phyloP scores from a whole-genome alignment of 106 monocot genomes.

The Cymbidium sinense region DNA sequence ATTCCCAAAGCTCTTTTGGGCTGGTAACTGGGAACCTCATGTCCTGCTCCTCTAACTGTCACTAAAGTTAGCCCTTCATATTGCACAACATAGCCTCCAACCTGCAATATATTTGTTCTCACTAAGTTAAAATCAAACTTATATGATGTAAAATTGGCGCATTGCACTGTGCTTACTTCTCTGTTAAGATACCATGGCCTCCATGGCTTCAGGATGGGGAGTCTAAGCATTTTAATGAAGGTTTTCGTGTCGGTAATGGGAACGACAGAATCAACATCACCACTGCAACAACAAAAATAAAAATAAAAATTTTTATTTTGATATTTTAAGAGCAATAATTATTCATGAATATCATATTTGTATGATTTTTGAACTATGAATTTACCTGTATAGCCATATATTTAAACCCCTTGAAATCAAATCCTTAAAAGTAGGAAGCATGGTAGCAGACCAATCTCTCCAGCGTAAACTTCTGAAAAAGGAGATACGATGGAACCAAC shows the following conservation, averaged over 20 bases:
- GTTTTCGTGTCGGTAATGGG: not conserved
- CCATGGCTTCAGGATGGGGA: not conserved
- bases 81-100: not conserved
- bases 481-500: too few species aligned
- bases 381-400: conserved; percentile 15
- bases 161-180: not conserved
- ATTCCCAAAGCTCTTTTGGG: conserved; percentile 17
- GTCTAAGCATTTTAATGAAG: not conserved
- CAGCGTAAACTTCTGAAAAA: not conserved
- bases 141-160: not conserved
- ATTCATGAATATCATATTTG: too few species aligned
- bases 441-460: not conserved
- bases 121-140: not conserved
- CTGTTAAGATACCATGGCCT: not conserved
- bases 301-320: too few species aligned
- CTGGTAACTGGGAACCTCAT: conserved; percentile 20
- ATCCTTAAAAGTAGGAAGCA: not conserved
- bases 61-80: conserved; percentile 23
- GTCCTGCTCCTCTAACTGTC: conserved; percentile 32
- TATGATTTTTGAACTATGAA: not conserved
- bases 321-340: too few species aligned
- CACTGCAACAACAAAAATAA: not conserved
- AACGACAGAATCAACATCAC: not conserved
- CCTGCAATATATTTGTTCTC: not conserved
- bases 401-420: not conserved